Base-by-base conservation (phyloP, 345 rosid genomes). In the Cardamine resedifolia region DNA sequence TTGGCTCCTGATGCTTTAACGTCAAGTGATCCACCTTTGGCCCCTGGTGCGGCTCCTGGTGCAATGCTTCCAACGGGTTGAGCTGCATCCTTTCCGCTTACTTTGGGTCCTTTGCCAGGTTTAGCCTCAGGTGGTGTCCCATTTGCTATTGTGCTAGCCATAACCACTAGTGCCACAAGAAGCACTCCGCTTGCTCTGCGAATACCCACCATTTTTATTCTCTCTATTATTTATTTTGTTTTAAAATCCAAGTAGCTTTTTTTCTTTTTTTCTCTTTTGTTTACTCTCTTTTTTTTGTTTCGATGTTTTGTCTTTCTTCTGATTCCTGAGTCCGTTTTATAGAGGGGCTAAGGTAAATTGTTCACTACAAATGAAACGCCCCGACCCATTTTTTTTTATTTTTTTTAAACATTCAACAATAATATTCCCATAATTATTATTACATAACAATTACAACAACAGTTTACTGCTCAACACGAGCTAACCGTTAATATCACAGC, bases 1-100 rank as follows among this genome's bases (percentile, higher is more conserved):
- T 43, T 69, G 5, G 81, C 85, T 24, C 87, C 87, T 20, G 15
- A 71, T 3, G 81, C 72, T 26, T 38, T 79, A 10, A 81, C 76
- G 48, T 82, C 74, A 34, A 15, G 0, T 24, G 43, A 19, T 16
- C 66, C 47, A 16, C 47, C 50, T 41, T n/a, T 26, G 6, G 51
- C 61, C 9, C 18, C 26, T 41, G 14, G 4, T 28, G 10, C 16
- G 3, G 24, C 39, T 14, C 2, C 72, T 7, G 14, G 8, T n/a
- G n/a, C n/a, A n/a, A n/a, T n/a, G n/a, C n/a, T n/a, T n/a, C n/a
- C n/a, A n/a, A n/a, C n/a, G n/a, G n/a, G n/a, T n/a, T n/a, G 5
- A 33, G 48, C 27, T 38, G 43, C 43, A 38, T 51, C 18, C 6
- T 8, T 3, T 28, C 0, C 19, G 21, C 18, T 20, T 41, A 15